Evolutionary conservation across 345 rosid species (phyloP).

Genomic region (Raphanus raphanistrum): DNA sequence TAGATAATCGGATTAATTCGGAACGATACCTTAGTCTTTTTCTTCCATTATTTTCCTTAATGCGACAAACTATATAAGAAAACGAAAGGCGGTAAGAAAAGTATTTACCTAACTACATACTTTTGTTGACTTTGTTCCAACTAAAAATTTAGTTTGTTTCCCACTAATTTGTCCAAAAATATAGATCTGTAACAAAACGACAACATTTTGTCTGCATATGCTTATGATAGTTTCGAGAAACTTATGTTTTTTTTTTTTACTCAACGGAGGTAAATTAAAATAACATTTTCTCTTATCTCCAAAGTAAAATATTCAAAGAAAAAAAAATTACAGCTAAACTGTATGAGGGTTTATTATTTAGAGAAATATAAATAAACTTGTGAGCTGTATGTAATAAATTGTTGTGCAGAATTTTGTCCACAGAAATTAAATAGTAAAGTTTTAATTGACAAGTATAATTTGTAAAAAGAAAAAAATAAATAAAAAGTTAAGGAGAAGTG

Average conservation of each 20-base stretch:
- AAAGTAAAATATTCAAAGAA: conserved; percentile 1
- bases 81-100: conserved; percentile 3
- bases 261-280: background rate
- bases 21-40: background rate
- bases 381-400: conserved; percentile 38
- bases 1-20: background rate
- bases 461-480: background rate
- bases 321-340: conserved; percentile 14
- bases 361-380: conserved; percentile 6
- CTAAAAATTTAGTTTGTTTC: conserved; percentile 24
- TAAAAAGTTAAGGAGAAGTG: background rate
- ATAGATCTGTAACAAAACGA: background rate
- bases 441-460: conserved; percentile 26
- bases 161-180: conserved; percentile 18
- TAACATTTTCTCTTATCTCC: background rate
- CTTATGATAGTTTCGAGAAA: background rate
- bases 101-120: conserved; percentile 30
- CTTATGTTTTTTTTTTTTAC: background rate
- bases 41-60: conserved; percentile 29
- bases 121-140: conserved; percentile 31
- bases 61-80: conserved; percentile 27
- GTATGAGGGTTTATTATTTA: background rate
- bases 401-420: conserved; percentile 30
- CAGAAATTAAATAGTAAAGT: background rate
- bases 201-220: conserved; percentile 4